Base-by-base conservation (phyloP, 2,329 filamentous ascomycete genomes). In the Phaeomoniella chlamydospora region DNA sequence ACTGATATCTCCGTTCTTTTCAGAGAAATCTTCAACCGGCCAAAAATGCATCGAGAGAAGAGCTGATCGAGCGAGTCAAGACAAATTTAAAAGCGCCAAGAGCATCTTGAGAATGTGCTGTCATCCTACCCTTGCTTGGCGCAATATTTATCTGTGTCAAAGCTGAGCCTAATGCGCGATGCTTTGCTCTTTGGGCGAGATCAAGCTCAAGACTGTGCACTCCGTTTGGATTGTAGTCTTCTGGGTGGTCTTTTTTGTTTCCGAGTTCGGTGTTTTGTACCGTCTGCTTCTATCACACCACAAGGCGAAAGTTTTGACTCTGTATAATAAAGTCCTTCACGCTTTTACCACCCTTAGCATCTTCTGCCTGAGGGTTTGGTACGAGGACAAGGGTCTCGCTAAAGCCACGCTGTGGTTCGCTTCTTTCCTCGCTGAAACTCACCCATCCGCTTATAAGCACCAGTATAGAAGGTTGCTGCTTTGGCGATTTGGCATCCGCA, bases 361-460 rank as follows among this genome's bases (percentile, higher is more conserved):
- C 62, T 44, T 68, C 62, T 0, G 65, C 58, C 43, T 77, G 71
- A 71, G 53, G 48, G 40, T 84, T 83, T 5, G 86, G 84, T 26
- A 88, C 80, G 37, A 94, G 64, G 15, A 92, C 71, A 52, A 93
- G 79, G 1, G 71, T 78, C 55, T 94, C 86, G 49, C 75, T 80
- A 54, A 93, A 93, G 22, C 73, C 74, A 45, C 74, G 74, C 54
- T 74, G 69, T 11, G 70, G 70, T 18, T 77, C 72, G 45, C 68
- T 68, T 31, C 57, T 54, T 39, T 66, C 68, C 40, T 73, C 70
- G 34, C 77, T 77, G 49, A 81, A 79, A 43, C 74, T 70, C 26
- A 92, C 74, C 42, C 65, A 72, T 4, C 85, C 85, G 49, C 73
- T 80, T 36, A 85, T 74, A 39, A 77, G 70, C n/a, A 92, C 70